Conservation (phyloP, 495 filamentous ascomycete genomes). For the Amorphotheca resinae region DNA sequence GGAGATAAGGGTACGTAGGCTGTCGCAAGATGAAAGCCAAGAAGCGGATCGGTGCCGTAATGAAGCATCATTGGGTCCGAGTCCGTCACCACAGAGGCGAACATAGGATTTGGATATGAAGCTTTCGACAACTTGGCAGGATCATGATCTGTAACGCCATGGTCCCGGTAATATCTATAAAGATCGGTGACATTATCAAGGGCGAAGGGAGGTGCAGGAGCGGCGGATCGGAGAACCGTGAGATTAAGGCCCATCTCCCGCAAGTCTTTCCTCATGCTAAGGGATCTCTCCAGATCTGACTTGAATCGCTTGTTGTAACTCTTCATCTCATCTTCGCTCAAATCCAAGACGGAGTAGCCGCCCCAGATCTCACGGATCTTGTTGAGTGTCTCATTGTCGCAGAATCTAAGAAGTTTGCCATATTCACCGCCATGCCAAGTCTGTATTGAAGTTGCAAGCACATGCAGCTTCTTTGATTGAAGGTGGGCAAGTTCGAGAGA, state of each 20-base stretch:
- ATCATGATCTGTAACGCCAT: slow-evolving; percentile 19
- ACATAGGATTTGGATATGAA: slow-evolving; percentile 23
- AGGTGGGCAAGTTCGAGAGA: slow-evolving; percentile 23
- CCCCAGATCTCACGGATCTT: slow-evolving; percentile 27
- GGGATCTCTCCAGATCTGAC: slow-evolving; percentile 8
- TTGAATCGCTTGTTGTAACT: slow-evolving; percentile 13
- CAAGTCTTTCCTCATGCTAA: background rate
- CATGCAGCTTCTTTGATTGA: slow-evolving; percentile 30
- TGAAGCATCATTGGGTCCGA: slow-evolving; percentile 24
- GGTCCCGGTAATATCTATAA: slow-evolving; percentile 26
- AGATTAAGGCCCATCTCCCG: slow-evolving; percentile 4
- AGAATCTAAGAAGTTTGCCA: slow-evolving; percentile 24
- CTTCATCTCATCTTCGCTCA: slow-evolving; percentile 3
- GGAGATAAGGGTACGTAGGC: slow-evolving; percentile 18
- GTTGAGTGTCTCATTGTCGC: slow-evolving; percentile 23
- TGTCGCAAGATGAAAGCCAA: slow-evolving; percentile 32
- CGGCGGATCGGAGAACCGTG: slow-evolving; percentile 21
- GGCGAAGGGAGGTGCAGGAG: slow-evolving; percentile 14
- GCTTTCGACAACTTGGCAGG: slow-evolving; percentile 1
- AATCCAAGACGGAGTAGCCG: slow-evolving; percentile 15
- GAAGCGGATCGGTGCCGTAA: slow-evolving; percentile 31
- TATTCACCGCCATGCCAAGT: slow-evolving; percentile 27
- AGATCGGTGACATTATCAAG: slow-evolving; percentile 19
- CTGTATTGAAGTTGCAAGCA: slow-evolving; percentile 24
- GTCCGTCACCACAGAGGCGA: slow-evolving; percentile 11